Conservation (phyloP, 2,329 filamentous ascomycete genomes). For the Trichoderma guizhouense region DNA sequence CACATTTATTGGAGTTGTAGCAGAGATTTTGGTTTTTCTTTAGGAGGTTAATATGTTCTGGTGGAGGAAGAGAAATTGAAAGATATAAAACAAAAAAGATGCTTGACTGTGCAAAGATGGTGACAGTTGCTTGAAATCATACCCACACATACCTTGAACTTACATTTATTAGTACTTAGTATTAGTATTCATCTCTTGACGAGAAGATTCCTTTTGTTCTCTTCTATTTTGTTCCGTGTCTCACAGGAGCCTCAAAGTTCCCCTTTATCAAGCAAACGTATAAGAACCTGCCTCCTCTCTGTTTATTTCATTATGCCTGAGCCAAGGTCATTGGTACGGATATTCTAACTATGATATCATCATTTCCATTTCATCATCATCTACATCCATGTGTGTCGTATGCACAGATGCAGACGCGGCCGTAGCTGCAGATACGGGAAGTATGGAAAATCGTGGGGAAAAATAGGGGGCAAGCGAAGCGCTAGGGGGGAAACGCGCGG, state of each 20-base stretch:
- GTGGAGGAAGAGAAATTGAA: neutral
- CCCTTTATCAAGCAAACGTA: neutral
- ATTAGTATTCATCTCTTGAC: constrained; percentile 8
- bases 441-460: neutral
- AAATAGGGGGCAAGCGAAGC: constrained; percentile 1
- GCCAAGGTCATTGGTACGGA: neutral
- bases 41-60: constrained; percentile 6
- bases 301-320: neutral
- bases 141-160: constrained; percentile 16
- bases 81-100: neutral
- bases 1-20: constrained; percentile 27
- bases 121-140: neutral
- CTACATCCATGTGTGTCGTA: neutral
- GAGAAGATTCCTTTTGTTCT: neutral
- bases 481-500: neutral
- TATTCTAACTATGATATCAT: constrained; percentile 5
- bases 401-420: neutral
- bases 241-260: neutral
- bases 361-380: constrained; percentile 16
- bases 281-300: neutral
- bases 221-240: neutral
- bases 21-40: constrained; percentile 20
- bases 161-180: constrained; percentile 23
- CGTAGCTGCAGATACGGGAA: neutral
- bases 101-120: neutral